These are phyloP conservation scores for Dothiorella sarmentorum DNA, from an alignment of 2,329 filamentous ascomycete genomes.

Conservation along the genomic window DNA sequence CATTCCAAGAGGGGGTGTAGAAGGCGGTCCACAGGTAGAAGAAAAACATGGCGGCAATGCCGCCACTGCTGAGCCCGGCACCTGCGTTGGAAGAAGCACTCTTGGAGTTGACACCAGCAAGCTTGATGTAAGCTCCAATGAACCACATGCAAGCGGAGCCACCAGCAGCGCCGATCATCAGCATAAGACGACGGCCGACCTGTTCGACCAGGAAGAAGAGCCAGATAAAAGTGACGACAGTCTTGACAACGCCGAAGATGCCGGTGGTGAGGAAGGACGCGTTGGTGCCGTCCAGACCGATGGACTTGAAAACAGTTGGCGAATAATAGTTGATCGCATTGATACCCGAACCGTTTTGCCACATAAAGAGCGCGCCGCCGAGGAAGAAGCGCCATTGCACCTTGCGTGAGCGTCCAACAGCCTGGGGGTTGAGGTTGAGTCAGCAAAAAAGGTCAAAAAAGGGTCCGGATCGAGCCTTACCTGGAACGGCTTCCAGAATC, in stretches of 20 bases:
- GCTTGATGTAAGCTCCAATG: conserved; percentile 59
- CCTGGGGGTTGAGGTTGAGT: conserved; percentile 43
- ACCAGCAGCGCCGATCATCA: conserved; percentile 62
- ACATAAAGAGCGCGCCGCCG: conserved; percentile 64
- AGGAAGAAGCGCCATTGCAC: conserved; percentile 71
- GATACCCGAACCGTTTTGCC: conserved; percentile 64
- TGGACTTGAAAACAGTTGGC: conserved; percentile 64
- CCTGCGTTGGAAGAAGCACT: conserved; percentile 33
- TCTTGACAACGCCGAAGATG: conserved; percentile 75
- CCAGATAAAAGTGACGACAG: conserved; percentile 64
- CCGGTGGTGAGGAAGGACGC: conserved; percentile 65
- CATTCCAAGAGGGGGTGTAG: conserved; percentile 59
- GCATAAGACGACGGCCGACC: conserved; percentile 59
- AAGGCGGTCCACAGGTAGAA: conserved; percentile 72
- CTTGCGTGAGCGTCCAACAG: conserved; percentile 35
- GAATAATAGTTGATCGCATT: conserved; percentile 28
- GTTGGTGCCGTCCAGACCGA: conserved; percentile 60
- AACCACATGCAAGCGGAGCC: conserved; percentile 65
- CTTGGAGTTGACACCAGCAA: conserved; percentile 35
- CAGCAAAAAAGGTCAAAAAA: conserved; percentile 23
- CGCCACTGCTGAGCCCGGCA: conserved; percentile 42
- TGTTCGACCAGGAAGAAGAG: conserved; percentile 66
- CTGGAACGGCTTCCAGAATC: conserved; percentile 62
- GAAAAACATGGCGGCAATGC: conserved; percentile 64
- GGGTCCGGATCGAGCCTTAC: too few relatives aligned